Conservation (phyloP, 805 yeast species). For the Candida schatavii region DNA sequence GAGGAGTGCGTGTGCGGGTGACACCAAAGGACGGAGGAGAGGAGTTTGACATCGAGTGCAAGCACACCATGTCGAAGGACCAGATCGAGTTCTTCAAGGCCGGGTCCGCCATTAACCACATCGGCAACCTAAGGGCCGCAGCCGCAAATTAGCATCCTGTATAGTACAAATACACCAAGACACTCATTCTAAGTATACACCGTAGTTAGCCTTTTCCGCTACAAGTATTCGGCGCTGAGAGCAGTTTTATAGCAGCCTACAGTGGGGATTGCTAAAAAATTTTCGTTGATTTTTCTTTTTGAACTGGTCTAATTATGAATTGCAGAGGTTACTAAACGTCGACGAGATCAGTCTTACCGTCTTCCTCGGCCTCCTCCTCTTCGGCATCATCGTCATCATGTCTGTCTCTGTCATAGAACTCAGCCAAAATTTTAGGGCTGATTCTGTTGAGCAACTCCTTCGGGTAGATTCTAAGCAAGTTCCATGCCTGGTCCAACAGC, state of each 20-base stretch:
- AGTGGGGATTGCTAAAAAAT: no score
- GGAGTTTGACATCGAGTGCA: constrained; percentile 63
- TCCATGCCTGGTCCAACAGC: constrained; percentile 97
- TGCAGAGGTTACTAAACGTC: no score
- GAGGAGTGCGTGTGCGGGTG: constrained; percentile 65
- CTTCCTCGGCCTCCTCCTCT: constrained; percentile 31
- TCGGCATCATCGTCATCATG: constrained; percentile 58
- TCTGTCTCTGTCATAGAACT: constrained; percentile 90
- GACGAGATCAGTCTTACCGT: constrained; percentile 27
- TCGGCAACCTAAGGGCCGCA: constrained; percentile 52
- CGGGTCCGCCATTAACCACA: constrained; percentile 93
- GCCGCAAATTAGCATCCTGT: background rate
- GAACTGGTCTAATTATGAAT: no score
- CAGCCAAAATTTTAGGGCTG: constrained; percentile 93
- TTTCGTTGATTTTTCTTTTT: no score
- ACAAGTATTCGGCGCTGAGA: no score
- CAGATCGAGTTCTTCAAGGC: constrained; percentile 96
- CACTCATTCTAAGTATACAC: no score
- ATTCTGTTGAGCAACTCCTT: constrained; percentile 98
- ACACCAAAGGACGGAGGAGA: constrained; percentile 69
- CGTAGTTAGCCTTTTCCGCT: no score
- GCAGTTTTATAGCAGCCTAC: no score
- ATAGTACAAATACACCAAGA: background rate
- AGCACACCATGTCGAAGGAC: constrained; percentile 96
- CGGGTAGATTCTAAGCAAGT: constrained; percentile 95